Base-by-base conservation (phyloP, 345 rosid species). In the Gossypium rotundifolium region DNA sequence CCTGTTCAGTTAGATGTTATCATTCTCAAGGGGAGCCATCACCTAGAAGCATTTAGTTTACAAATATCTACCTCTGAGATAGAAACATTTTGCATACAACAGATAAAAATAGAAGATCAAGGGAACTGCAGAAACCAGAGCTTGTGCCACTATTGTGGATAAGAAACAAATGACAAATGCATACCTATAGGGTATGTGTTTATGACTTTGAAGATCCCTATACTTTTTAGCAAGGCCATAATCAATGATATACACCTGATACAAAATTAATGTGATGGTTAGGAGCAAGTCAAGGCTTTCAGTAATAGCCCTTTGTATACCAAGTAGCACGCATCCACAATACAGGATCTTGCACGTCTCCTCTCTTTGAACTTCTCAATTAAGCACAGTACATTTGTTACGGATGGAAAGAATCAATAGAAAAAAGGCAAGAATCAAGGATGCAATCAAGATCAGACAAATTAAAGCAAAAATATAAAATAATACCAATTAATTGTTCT, bases 191-290 rank as follows among this genome's bases (percentile, higher is more conserved):
- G 77, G 77, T 38, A 65, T 75, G 72, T 75, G 77, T 65, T 65
- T 66, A 51, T 75, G 77, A 53, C 65, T 75, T 9, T 54, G 71
- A 65, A 42, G 71, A 65, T 75, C 77, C 52, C 77, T 75, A 25
- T 54, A 75, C 61, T 75, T 75, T 65, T 65, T 75, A 14, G 72
- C 77, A 33, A 33, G 40, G 7, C 40, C 40, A 33, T 65, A 75
- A 65, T 75, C 72, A 75, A 75, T 65, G 53, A 53, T 65, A 69
- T 75, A 65, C 33, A 75, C 77, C 77, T 75, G 71, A 65, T 89
- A 87, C 14, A 61, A 9, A 7, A 58, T 16, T 44, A 49, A 64
- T n/a, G 25, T 17, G 22, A 9, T 64, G 49, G 25, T 40, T 40
- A 64, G 68, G n/a, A 40, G 49, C 25, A 64, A 40, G 20, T 9